phyloP scores from a whole-genome alignment of 2,329 filamentous ascomycete species.

The Eurotiales sp. region DNA sequence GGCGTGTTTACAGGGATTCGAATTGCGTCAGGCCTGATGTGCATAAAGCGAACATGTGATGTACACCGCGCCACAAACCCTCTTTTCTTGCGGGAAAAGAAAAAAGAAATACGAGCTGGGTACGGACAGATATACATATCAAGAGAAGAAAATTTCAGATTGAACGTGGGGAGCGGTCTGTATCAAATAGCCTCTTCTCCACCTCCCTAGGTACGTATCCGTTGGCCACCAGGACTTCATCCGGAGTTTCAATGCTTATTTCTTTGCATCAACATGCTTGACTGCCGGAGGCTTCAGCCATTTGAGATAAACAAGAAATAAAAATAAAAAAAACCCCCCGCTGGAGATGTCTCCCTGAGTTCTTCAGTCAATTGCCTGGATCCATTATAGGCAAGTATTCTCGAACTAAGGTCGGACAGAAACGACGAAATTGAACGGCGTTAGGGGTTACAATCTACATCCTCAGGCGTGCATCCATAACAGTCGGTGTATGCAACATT shows the following conservation, averaged over 20 bases:
- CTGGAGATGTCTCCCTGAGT: too few relatives aligned
- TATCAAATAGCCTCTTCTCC: too few relatives aligned
- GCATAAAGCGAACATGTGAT: constrained; percentile 1
- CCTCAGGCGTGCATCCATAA: not conserved
- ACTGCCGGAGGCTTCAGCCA: too few relatives aligned
- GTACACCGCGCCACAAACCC: constrained; percentile 2
- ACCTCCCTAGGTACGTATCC: too few relatives aligned
- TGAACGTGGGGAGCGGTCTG: not conserved
- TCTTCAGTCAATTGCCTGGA: not conserved
- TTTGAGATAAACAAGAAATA: too few relatives aligned
- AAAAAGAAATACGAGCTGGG: not conserved
- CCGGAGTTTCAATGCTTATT: too few relatives aligned
- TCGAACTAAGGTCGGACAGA: not conserved
- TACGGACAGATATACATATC: not conserved
- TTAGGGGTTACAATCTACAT: not conserved
- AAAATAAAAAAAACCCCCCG: too few relatives aligned
- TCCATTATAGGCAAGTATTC: constrained; percentile 2
- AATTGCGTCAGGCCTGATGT: not conserved
- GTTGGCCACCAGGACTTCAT: too few relatives aligned
- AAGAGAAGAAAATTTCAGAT: not conserved
- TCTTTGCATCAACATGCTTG: not conserved
- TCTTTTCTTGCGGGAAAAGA: not conserved
- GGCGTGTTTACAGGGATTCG: constrained; percentile 6
- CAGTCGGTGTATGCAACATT: constrained; percentile 7
- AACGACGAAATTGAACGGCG: too few relatives aligned